Conservation (phyloP, 257 asterid species). For the Anisodus acutangulus region DNA sequence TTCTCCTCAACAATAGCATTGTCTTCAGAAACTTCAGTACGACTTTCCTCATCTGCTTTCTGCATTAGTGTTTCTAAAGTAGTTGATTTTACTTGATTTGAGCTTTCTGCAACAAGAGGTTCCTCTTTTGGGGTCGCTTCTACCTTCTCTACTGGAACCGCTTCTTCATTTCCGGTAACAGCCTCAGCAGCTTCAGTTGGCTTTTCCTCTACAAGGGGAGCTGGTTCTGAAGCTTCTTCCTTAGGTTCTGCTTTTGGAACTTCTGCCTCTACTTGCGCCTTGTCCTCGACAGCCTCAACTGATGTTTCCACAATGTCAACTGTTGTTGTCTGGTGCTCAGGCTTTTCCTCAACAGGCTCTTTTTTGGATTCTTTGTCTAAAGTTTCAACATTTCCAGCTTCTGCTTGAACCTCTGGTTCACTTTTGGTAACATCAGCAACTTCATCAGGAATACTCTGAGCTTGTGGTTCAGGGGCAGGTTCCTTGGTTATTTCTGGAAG, state of each 20-base stretch:
- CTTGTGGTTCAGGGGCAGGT: constrained; percentile 28
- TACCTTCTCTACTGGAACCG: constrained; percentile 29
- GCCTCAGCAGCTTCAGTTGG: constrained; percentile 37
- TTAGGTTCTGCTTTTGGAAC: constrained; percentile 36
- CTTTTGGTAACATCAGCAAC: constrained; percentile 28
- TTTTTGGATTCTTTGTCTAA: constrained; percentile 33
- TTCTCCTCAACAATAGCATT: constrained; percentile 33
- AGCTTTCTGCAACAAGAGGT: constrained; percentile 35
- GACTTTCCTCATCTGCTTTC: constrained; percentile 32
- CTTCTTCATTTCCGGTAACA: constrained; percentile 32
- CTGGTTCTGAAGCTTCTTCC: constrained; percentile 37
- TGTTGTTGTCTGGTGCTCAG: constrained; percentile 35
- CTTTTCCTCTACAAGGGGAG: constrained; percentile 45
- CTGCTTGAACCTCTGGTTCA: constrained; percentile 38
- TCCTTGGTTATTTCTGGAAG: constrained; percentile 32
- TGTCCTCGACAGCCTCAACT: constrained; percentile 30
- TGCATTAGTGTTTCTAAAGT: constrained; percentile 34
- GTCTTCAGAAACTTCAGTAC: constrained; percentile 31
- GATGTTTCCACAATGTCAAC: constrained; percentile 37
- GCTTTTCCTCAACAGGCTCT: constrained; percentile 38
- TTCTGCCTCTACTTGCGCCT: constrained; percentile 36
- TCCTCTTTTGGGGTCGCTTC: constrained; percentile 33
- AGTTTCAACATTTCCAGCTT: constrained; percentile 32
- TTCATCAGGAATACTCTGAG: constrained; percentile 25
- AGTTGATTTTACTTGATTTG: constrained; percentile 33